Base-by-base conservation (phyloP, 169 alveolate species). In the Amoebophrya sp. region DNA sequence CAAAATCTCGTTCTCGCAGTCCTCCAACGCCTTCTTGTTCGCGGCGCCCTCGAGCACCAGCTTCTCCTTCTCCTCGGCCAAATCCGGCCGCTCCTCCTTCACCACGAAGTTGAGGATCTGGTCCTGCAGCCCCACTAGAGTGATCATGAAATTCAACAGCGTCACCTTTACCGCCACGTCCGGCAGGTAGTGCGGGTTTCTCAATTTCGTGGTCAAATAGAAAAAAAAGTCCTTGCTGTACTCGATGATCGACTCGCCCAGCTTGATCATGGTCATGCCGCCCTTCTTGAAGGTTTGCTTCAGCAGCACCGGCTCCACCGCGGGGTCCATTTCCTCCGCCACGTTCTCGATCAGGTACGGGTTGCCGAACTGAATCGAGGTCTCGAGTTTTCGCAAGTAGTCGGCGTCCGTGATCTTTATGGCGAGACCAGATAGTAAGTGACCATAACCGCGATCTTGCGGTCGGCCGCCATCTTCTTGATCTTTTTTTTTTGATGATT, bases 171-270 rank as follows among this genome's bases (percentile, higher is more conserved):
- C 96, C 2, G 96, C 95, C 50, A 95, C 95, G 92, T 97, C 99
- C 0, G 98, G 99, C 48, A 96, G 92, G 94, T 97, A 97, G 92
- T 97, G 98, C 34, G 99, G 99, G 92, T 97, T 97, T 89, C 97
- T 93, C 89, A 95, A 91, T 93, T 96, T 96, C 41, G 98, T 95
- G 29, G 99, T 97, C 94, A 97, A 92, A 91, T 96, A 97, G 91
- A 97, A 96, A 88, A 94, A 92, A 93, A 97, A 97, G 41, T 95
- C 96, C 50, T 92, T 89, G 88, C 94, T 92, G 92, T 95, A 97
- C 92, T 97, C 98, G 50, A 97, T 95, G 88, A 94, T 93, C 88
- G 94, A 91, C 93, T 97, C 98, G 88, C 97, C 98, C 91, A 97
- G 94, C 89, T 95, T 95, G 67, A 97, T 89, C 93, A 94, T 95